phyloP scores from a whole-genome alignment of 441 rosid species.

The Lepidium campestre region DNA sequence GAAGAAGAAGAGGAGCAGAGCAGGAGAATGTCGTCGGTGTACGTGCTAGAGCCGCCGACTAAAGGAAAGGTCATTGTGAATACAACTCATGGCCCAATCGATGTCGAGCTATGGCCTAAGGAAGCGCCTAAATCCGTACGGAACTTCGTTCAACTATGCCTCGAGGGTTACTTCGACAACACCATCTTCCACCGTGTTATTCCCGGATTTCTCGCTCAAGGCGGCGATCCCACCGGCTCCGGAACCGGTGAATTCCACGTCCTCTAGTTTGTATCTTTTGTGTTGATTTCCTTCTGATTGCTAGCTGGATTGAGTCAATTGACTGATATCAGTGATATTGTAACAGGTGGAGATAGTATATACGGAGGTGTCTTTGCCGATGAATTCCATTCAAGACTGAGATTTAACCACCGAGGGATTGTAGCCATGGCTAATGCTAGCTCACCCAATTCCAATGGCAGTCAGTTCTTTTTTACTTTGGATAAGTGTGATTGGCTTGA shows the following conservation, averaged over 20 bases:
- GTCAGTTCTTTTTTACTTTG: slow-evolving; percentile 86
- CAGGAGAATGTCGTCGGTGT: slow-evolving; percentile 63
- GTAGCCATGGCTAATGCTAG: slow-evolving; percentile 93
- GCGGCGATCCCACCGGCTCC: slow-evolving; percentile 87
- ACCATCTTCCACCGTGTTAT: slow-evolving; percentile 90
- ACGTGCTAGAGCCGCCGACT: slow-evolving; percentile 89
- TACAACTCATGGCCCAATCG: slow-evolving; percentile 79
- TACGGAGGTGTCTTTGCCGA: slow-evolving; percentile 68
- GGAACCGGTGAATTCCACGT: slow-evolving; percentile 52
- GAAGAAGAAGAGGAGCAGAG: not conserved
- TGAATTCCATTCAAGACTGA: slow-evolving; percentile 80
- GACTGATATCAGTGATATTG: not conserved
- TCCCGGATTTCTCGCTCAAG: slow-evolving; percentile 79
- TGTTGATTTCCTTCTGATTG: not conserved
- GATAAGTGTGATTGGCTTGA: slow-evolving; percentile 95
- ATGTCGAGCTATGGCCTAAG: slow-evolving; percentile 92
- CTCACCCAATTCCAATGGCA: slow-evolving; percentile 75
- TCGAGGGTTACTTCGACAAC: slow-evolving; percentile 78
- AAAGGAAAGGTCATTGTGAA: slow-evolving; percentile 77
- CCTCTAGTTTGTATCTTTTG: not conserved
- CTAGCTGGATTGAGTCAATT: not conserved
- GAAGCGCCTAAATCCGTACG: slow-evolving; percentile 91
- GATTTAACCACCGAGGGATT: slow-evolving; percentile 85
- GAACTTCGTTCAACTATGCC: slow-evolving; percentile 88
- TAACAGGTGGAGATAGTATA: slow-evolving; percentile 78